phyloP scores from a whole-genome alignment of 164 flowering plant species.

The Vitis cinerea region DNA sequence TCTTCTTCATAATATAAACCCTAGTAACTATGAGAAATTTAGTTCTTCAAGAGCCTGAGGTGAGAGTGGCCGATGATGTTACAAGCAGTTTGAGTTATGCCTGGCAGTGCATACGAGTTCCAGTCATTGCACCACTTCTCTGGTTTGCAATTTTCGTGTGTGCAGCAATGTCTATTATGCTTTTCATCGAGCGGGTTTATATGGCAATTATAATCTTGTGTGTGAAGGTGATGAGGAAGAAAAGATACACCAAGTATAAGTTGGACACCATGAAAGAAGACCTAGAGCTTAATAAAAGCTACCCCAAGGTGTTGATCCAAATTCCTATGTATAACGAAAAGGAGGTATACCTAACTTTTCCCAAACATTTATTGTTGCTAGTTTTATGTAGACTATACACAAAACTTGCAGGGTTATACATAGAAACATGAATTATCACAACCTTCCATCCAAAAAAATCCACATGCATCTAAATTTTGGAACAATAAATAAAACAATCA shows the following conservation, averaged over 20 bases:
- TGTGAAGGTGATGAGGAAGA: constrained; percentile 43
- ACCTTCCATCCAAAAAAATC: too few relatives aligned
- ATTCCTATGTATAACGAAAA: constrained; percentile 77
- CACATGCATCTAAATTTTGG: too few relatives aligned
- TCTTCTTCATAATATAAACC: neutral
- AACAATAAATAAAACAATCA: too few relatives aligned
- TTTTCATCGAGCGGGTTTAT: constrained; percentile 57
- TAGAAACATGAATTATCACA: too few relatives aligned
- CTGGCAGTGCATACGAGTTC: constrained; percentile 37
- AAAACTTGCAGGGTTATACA: too few relatives aligned
- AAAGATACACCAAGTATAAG: constrained; percentile 46
- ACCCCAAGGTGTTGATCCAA: constrained; percentile 64
- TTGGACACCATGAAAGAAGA: constrained; percentile 42
- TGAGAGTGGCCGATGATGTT: constrained; percentile 18
- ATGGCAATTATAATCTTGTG: constrained; percentile 51
- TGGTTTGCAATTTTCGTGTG: constrained; percentile 35
- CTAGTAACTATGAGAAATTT: constrained; percentile 32
- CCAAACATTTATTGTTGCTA: too few relatives aligned
- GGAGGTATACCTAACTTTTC: constrained; percentile 40
- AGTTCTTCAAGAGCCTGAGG: constrained; percentile 19
- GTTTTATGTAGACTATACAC: neutral
- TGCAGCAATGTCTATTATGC: constrained; percentile 61
- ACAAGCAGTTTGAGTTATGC: constrained; percentile 22
- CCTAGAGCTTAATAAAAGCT: constrained; percentile 34
- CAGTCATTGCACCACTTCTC: constrained; percentile 40